These are phyloP conservation scores for Russula sp. DNA, from an alignment of 768 basidiomycete species.

Conservation along the genomic window DNA sequence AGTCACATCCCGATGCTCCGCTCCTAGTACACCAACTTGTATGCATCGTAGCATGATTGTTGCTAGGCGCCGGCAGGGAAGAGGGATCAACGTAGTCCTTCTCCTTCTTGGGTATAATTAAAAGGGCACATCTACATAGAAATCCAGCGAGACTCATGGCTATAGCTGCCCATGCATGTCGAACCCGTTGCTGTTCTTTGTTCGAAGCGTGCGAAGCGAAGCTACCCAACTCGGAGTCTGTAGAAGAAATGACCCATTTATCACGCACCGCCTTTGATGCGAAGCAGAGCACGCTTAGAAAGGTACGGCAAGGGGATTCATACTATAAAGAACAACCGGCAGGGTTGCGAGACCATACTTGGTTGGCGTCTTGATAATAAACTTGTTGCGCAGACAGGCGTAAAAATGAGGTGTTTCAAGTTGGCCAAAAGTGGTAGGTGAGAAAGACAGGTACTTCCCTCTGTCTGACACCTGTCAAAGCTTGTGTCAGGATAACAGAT, in stretches of 20 bases:
- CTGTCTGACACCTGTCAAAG: slow-evolving; percentile 17
- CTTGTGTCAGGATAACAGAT: slow-evolving; percentile 7
- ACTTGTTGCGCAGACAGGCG: background rate
- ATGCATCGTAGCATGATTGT: background rate
- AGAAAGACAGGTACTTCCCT: slow-evolving; percentile 5
- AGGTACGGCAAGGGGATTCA: background rate
- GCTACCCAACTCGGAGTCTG: slow-evolving; percentile 6
- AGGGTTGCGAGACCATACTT: background rate
- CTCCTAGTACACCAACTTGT: slow-evolving; percentile 3
- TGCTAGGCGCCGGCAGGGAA: background rate
- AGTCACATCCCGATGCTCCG: too few species aligned
- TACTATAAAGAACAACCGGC: background rate
- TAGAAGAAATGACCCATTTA: slow-evolving; percentile 14
- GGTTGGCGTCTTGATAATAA: background rate
- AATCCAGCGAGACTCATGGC: background rate
- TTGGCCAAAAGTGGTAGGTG: slow-evolving; percentile 13
- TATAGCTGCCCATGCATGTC: background rate
- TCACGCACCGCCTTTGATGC: slow-evolving; percentile 9
- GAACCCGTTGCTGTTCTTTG: background rate
- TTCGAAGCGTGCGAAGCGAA: slow-evolving; percentile 5
- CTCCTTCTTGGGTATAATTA: slow-evolving; percentile 19
- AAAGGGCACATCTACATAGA: slow-evolving; percentile 1
- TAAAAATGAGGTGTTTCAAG: background rate
- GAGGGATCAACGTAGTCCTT: slow-evolving; percentile 1
- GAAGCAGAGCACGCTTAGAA: background rate